Base-by-base conservation (phyloP, 2,329 filamentous ascomycete species). In the Cladosporium austrohemisphaericum region DNA sequence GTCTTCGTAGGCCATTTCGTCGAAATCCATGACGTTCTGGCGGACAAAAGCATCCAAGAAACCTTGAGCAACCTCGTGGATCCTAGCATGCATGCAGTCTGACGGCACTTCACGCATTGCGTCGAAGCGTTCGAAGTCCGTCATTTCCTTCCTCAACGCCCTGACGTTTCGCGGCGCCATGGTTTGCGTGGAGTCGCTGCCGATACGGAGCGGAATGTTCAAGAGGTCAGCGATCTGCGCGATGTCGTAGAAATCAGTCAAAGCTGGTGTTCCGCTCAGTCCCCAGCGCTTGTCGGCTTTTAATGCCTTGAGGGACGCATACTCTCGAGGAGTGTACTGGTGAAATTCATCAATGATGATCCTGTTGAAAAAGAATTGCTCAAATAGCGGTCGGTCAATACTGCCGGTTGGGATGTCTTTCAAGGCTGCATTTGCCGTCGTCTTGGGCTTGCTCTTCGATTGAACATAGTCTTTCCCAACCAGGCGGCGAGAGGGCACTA, bases 281-380 rank as follows among this genome's bases (percentile, higher is more conserved):
- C 82, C 69, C 81, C 82, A 85, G 47, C 74, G 75, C 32, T 76
- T 79, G 33, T 72, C 67, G 9, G 77, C 73, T 20, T 71, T 59
- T 1, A 84, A 57, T 1, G 65, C 67, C 5, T 72, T 65, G 4
- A 81, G 64, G 0, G 70, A 67, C 1, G 70, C 61, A 52, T 71
- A 65, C 43, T 70, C 65, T 41, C 72, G 62, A 13, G 67, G 59
- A 36, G 71, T 68, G 4, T 77, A 66, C 53, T 84, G 82, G 1
- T 81, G 79, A 55, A 80, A 85, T 55, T 86, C 83, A 52, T 86
- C 83, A 1, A 85, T 69, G 2, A 86, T 73, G 0, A 86, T 51
- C 5, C 83, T 72, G 48, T 77, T 77, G 60, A 79, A 86, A 2
- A 68, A 63, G 59, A 85, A 85, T 57, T 81, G 73, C 52, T 85